A percentile compares a stretch with the other conserved stretches of the same genome.
Conservation (phyloP, 225 moss, liverwort and hornwort genomes). For the Polytrichum commune region DNA sequence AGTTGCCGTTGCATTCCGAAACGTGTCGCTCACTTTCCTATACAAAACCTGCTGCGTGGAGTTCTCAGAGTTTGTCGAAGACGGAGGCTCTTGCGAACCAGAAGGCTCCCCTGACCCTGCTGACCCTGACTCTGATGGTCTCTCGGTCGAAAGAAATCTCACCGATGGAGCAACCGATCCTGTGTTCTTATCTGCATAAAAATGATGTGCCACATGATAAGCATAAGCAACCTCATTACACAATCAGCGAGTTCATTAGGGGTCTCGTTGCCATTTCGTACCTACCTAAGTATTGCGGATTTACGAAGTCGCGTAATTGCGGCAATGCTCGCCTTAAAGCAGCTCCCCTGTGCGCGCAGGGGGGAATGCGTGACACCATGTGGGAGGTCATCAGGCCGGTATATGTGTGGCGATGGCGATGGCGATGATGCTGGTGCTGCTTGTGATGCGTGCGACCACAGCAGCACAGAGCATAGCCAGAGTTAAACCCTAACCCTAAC, state of each 20-base stretch:
- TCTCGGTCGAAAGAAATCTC: constrained; percentile 17
- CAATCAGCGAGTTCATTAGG: too few relatives aligned
- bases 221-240: too few relatives aligned
- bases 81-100: constrained; percentile 21
- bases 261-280: too few relatives aligned
- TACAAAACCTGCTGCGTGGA: constrained; percentile 33
- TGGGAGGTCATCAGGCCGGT: not conserved
- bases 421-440: not conserved
- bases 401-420: not conserved
- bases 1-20: constrained; percentile 48
- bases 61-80: constrained; percentile 26
- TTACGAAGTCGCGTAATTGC: not conserved
- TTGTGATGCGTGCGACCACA: not conserved
- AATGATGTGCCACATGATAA: not conserved
- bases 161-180: not conserved
- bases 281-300: too few relatives aligned
- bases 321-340: not conserved
- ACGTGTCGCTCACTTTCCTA: constrained; percentile 43
- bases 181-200: not conserved
- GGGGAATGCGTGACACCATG: not conserved
- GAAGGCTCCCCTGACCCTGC: constrained; percentile 24
- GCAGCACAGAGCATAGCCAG: not conserved
- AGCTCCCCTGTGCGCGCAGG: not conserved
- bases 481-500: not conserved
- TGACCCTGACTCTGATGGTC: constrained; percentile 27